A percentile compares a stretch with the other conserved stretches of the same genome.
Evolutionary conservation across 2,329 filamentous ascomycete genomes (phyloP).

Genomic region (Microsporum ferrugineum): DNA sequence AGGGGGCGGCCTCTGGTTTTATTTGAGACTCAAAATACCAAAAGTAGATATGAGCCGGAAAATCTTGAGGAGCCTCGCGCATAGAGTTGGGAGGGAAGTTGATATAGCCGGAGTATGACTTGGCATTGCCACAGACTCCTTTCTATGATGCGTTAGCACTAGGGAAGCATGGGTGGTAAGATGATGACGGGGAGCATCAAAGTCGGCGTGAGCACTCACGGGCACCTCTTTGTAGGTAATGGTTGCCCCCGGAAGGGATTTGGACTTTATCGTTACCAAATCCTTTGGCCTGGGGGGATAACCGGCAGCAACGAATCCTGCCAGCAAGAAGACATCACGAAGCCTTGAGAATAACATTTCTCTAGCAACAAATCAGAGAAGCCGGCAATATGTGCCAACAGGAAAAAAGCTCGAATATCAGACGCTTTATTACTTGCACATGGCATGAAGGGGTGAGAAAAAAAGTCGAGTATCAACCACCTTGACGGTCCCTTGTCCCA

Average conservation of each 20-base stretch:
- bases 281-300: slow-evolving; percentile 1
- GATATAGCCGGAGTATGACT: slow-evolving; percentile 3
- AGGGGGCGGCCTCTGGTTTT: slow-evolving; percentile 26
- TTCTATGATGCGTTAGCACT: neutral
- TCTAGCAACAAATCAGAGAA: neutral
- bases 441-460: neutral
- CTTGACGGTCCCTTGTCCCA: neutral
- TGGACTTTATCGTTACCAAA: neutral
- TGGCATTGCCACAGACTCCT: neutral
- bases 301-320: neutral
- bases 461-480: neutral
- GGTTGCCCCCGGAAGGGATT: neutral
- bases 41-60: slow-evolving; percentile 36
- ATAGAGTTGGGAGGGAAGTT: slow-evolving; percentile 5
- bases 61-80: neutral
- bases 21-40: slow-evolving; percentile 36
- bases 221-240: slow-evolving; percentile 3
- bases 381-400: neutral
- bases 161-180: neutral
- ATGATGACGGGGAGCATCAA: too few species aligned
- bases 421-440: neutral
- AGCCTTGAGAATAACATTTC: neutral
- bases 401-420: neutral
- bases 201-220: neutral
- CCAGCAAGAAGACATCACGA: neutral